A percentile compares a stretch with the other conserved stretches of the same genome.
These are phyloP conservation scores for Chaetothyriales sp. DNA, from an alignment of 2,329 filamentous ascomycete genomes.

Conservation along the genomic window DNA sequence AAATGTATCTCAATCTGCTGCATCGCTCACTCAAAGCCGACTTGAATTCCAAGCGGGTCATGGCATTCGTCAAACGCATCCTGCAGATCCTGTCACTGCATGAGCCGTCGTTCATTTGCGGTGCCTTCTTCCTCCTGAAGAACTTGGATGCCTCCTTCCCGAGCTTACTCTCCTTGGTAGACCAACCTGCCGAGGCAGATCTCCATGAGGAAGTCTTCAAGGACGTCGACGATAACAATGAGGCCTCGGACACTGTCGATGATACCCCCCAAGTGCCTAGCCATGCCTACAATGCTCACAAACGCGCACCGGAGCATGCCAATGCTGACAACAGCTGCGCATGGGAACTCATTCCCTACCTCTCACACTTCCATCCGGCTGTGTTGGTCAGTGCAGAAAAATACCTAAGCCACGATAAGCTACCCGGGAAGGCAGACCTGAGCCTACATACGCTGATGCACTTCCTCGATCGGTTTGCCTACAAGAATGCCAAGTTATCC, in stretches of 20 bases:
- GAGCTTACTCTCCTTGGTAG: conserved; percentile 60
- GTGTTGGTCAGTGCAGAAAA: conserved; percentile 68
- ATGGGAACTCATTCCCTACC: conserved; percentile 71
- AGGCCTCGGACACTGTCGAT: conserved; percentile 18
- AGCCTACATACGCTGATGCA: conserved; percentile 81
- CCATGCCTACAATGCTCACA: conserved; percentile 62
- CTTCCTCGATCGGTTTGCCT: conserved; percentile 97
- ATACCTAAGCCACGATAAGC: conserved; percentile 52
- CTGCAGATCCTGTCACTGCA: conserved; percentile 77
- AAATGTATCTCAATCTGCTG: conserved; percentile 83
- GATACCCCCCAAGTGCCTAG: conserved; percentile 5
- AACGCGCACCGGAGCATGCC: conserved; percentile 79
- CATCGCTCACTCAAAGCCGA: conserved; percentile 81
- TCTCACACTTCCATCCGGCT: conserved; percentile 81
- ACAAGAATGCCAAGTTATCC: conserved; percentile 68
- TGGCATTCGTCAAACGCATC: conserved; percentile 89
- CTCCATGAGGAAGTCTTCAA: conserved; percentile 58
- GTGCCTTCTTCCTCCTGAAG: conserved; percentile 74
- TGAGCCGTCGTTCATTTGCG: conserved; percentile 82
- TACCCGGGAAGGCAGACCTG: conserved; percentile 78
- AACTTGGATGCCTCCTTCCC: conserved; percentile 70
- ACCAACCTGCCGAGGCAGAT: conserved; percentile 63
- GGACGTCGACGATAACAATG: conserved; percentile 42
- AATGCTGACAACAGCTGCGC: conserved; percentile 86
- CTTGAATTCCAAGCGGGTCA: conserved; percentile 76